Percentiles rank a stretch among this genome's conserved stretches.
Conservation (phyloP, 2,329 filamentous ascomycete species). For the Colletotrichum sp. region DNA sequence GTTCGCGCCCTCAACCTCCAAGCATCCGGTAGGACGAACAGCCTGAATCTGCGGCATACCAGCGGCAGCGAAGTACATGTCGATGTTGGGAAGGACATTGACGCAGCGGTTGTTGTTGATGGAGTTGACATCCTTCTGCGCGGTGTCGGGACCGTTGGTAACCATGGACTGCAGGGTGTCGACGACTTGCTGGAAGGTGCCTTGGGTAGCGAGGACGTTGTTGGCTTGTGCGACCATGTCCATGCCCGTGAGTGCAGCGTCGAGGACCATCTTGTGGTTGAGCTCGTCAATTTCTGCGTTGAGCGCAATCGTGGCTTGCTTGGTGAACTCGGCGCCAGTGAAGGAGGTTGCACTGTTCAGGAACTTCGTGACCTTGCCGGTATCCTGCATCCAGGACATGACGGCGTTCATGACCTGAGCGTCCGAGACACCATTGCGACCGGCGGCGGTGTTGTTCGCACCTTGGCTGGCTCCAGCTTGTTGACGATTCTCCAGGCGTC, state of each 20-base stretch:
- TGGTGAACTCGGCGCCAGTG: conserved; percentile 24
- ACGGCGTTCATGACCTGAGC: conserved; percentile 24
- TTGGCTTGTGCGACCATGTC: conserved; percentile 22
- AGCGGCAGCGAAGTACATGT: conserved; percentile 26
- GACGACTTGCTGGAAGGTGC: conserved; percentile 25
- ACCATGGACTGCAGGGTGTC: conserved; percentile 25
- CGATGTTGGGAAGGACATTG: conserved; percentile 27
- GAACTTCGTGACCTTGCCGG: conserved; percentile 25
- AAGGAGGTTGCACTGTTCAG: conserved; percentile 24
- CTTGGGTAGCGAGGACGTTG: conserved; percentile 22
- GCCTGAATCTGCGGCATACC: conserved; percentile 17
- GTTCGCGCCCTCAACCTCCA: conserved; percentile 20
- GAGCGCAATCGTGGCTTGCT: conserved; percentile 25
- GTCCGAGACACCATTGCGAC: conserved; percentile 17
- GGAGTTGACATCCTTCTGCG: conserved; percentile 23
- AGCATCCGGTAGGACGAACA: conserved; percentile 23
- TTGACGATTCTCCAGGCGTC: neutral
- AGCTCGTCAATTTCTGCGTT: conserved; percentile 27
- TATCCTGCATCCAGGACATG: conserved; percentile 24
- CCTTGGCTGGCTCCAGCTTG: neutral
- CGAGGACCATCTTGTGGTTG: conserved; percentile 26
- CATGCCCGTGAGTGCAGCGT: conserved; percentile 14
- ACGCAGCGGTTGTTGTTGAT: conserved; percentile 27
- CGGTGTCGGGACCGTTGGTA: conserved; percentile 23
- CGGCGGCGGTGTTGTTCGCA: neutral